Evolutionary conservation across 441 rosid species (phyloP).

Genomic region (Omphalea diandra): DNA sequence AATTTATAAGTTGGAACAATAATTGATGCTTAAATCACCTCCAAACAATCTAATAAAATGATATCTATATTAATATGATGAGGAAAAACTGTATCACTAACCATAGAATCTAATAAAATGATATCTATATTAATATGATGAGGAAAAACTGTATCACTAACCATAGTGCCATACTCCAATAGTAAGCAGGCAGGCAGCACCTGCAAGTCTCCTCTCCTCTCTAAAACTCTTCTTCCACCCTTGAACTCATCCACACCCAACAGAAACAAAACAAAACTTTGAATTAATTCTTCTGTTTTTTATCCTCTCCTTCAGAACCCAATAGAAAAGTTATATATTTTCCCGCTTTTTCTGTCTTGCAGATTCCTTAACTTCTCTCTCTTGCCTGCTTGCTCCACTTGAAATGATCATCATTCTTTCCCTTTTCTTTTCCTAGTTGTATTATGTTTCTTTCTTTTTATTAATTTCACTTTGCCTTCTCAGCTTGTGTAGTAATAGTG

Average conservation of each 20-base stretch:
- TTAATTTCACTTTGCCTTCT: too few species aligned
- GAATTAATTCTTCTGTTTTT: neutral
- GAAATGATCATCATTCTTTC: slow-evolving; percentile 11
- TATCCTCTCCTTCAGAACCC: slow-evolving; percentile 23
- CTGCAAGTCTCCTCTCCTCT: slow-evolving; percentile 10
- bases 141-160: neutral
- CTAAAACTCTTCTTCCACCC: slow-evolving; percentile 1
- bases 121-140: slow-evolving; percentile 1
- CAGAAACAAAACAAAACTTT: neutral
- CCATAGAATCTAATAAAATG: too few species aligned
- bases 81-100: neutral
- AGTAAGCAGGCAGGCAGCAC: slow-evolving; percentile 22
- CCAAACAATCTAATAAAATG: too few species aligned
- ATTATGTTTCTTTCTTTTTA: too few species aligned
- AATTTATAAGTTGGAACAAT: too few species aligned
- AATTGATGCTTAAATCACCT: too few species aligned
- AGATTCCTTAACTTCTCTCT: slow-evolving; percentile 26
- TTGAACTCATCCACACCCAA: slow-evolving; percentile 20
- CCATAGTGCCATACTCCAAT: slow-evolving; percentile 16
- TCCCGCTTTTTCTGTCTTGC: slow-evolving; percentile 25
- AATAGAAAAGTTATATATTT: slow-evolving; percentile 3
- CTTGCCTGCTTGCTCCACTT: slow-evolving; percentile 15
- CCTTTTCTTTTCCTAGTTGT: slow-evolving; percentile 2
- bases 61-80: slow-evolving; percentile 1
- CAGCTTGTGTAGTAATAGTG: neutral